phyloP scores from a whole-genome alignment of 2,329 filamentous ascomycete genomes.

The Sordariomycetes sp. region DNA sequence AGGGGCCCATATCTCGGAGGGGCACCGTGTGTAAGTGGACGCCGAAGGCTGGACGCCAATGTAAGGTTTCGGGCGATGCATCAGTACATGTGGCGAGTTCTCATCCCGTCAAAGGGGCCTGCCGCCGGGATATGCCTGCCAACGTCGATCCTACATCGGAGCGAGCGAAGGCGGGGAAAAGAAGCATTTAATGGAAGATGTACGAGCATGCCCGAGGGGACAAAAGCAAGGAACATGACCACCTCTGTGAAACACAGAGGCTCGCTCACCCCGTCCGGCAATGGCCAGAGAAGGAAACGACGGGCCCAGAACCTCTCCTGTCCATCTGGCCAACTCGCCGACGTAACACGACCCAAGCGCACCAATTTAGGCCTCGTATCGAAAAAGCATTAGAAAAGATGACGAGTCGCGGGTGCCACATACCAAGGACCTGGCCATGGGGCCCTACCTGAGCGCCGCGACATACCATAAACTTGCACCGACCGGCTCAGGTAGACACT shows the following conservation, averaged over 20 bases:
- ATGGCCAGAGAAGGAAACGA: background rate
- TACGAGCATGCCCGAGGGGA: background rate
- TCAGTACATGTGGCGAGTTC: background rate
- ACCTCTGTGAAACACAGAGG: background rate
- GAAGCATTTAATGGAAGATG: background rate
- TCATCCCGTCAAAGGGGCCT: background rate
- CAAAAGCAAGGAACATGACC: background rate
- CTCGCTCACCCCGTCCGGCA: background rate
- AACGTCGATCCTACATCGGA: background rate
- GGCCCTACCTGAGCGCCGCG: background rate
- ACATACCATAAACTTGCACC: background rate
- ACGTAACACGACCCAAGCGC: background rate
- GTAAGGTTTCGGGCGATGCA: background rate
- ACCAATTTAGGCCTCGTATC: background rate
- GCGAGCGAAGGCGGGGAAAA: background rate
- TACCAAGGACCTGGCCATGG: conserved; percentile 3
- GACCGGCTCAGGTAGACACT: background rate
- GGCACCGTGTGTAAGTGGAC: background rate
- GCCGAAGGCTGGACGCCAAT: background rate
- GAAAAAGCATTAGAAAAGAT: background rate
- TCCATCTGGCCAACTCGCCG: background rate
- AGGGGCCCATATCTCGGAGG: background rate
- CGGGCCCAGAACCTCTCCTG: background rate
- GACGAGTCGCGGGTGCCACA: background rate
- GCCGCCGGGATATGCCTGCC: background rate